Conservation (phyloP, 768 basidiomycete genomes). For the Pleurotus cornucopiae region DNA sequence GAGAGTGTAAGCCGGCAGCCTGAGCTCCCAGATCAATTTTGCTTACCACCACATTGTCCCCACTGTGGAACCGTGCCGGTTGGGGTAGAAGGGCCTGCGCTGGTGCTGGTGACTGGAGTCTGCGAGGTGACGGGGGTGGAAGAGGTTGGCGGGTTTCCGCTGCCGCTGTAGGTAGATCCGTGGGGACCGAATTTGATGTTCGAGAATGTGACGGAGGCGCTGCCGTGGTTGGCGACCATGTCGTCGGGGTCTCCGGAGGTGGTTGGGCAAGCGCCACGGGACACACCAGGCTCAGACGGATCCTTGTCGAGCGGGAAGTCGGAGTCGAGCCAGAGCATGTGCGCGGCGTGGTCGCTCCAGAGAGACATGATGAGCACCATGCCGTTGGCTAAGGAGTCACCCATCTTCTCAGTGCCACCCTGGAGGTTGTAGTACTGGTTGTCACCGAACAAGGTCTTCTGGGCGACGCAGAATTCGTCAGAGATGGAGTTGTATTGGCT, state of each 20-base stretch:
- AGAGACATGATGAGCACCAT: constrained; percentile 33
- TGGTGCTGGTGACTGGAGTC: background rate
- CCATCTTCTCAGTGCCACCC: constrained; percentile 25
- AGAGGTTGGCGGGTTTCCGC: background rate
- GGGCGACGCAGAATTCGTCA: constrained; percentile 32
- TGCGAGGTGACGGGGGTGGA: background rate
- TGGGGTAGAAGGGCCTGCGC: background rate
- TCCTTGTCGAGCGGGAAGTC: constrained; percentile 22
- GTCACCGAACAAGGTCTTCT: constrained; percentile 31
- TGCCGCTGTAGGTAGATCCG: constrained; percentile 26
- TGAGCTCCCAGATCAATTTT: background rate
- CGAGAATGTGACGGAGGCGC: constrained; percentile 30
- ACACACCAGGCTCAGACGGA: constrained; percentile 24
- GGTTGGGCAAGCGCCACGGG: constrained; percentile 35
- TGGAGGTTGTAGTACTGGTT: constrained; percentile 27
- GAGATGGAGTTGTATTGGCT: constrained; percentile 31
- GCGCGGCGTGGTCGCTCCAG: constrained; percentile 36
- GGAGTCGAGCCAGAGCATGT: constrained; percentile 39
- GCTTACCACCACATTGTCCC: constrained; percentile 8
- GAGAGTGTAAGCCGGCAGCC: background rate
- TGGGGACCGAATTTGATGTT: constrained; percentile 38
- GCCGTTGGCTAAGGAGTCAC: constrained; percentile 25
- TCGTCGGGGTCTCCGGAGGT: constrained; percentile 30
- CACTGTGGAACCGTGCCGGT: background rate
- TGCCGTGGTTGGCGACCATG: constrained; percentile 25